A percentile compares a stretch with the other conserved stretches of the same genome.
phyloP scores from a whole-genome alignment of 2,329 filamentous ascomycete genomes.

The Calonectria pauciramosa region DNA sequence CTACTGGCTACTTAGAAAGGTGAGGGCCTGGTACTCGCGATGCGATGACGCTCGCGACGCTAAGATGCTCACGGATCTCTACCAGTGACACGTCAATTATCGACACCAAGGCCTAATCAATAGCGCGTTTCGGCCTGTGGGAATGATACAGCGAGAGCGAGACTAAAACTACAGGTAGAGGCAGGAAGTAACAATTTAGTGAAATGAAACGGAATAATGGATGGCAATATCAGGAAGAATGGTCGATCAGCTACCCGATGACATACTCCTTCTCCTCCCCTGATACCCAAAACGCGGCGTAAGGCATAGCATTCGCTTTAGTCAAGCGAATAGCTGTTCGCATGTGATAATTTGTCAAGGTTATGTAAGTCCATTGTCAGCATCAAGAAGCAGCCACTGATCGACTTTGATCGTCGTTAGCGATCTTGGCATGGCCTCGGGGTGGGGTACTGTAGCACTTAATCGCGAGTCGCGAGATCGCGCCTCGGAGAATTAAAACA shows the following conservation, averaged over 20 bases:
- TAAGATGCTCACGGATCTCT: not conserved
- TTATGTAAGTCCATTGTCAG: not conserved
- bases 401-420: not conserved
- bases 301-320: not conserved
- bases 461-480: not conserved
- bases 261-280: not conserved
- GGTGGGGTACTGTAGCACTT: not conserved
- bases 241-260: too few species aligned
- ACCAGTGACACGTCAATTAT: not conserved
- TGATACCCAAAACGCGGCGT: not conserved
- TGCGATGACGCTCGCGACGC: too few species aligned
- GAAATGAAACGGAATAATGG: not conserved
- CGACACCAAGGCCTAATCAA: not conserved
- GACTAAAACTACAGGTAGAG: fast-evolving
- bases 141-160: not conserved
- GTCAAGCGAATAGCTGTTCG: not conserved
- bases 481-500: not conserved
- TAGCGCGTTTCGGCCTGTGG: not conserved
- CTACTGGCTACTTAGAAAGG: not conserved
- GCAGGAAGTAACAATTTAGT: not conserved
- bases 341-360: not conserved
- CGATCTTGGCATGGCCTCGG: not conserved
- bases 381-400: not conserved
- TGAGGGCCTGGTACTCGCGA: too few species aligned
- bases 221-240: not conserved